Base-by-base conservation (phyloP, 192 early-diverging fungal genomes). In the Ambispora gerdemannii region DNA sequence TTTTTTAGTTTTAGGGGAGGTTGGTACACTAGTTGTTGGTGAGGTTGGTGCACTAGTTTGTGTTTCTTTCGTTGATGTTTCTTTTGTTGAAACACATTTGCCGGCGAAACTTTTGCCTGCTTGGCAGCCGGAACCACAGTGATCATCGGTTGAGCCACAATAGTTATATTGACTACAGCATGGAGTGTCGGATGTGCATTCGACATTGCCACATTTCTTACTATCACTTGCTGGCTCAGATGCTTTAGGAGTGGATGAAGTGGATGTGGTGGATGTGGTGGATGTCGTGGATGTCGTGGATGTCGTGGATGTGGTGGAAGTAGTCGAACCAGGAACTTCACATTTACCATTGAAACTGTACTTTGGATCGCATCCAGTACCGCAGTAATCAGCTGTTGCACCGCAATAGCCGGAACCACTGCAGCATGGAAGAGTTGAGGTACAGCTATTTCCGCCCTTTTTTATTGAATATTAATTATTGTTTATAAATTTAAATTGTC, bases 91-190 rank as follows among this genome's bases (percentile, higher is more conserved):
- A 2, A 58, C 10, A 24, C 55, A 58, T 30, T 65, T 47, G n/a
- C 63, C 63, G 24, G 30, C 19, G 35, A 65, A 65, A 28, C 36
- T 49, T 30, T 65, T 65, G 8, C 66, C 73, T 19, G 59, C 34
- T 53, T 74, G 73, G 33, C 73, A 74, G 31, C 73, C 66, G 8
- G 10, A 20, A 28, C 66, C 66, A 51, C 73, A 74, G 51, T 69
- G 55, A 32, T 47, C 66, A 6, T 53, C 15, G 34, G 73, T 50
- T 7, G 66, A 36, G 53, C 73, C 73, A 52, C 73, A 74, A 53
- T 35, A 74, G 15, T 70, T 70, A 32, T 30, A 69, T 50, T 51
- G 24, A 61, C 73, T 74, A 63, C 73, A 74, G 25, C 73, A 74
- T 33, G 65, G 63, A 65, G 2, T 47, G n/a, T 17, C 2, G 13